Base-by-base conservation (phyloP, 2,329 filamentous ascomycete species). In the Aureobasidium sp. region DNA sequence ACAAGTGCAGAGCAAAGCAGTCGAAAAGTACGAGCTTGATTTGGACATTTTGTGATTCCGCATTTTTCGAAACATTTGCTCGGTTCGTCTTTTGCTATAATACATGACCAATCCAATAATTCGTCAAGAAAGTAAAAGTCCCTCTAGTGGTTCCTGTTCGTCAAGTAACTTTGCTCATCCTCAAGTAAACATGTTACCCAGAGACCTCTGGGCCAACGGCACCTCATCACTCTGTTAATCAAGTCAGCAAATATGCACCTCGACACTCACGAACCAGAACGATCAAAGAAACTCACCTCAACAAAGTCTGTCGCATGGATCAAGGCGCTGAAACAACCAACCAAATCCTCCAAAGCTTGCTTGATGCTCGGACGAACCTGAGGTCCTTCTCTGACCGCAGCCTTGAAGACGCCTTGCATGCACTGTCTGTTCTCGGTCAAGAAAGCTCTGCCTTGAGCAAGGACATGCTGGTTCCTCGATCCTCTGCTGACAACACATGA, bases 351-450 rank as follows among this genome's bases (percentile, higher is more conserved):
- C 41, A 96, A 78, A 65, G 84, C 83, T 62, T 86, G 79, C 58
- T 85, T 85, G 57, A 37, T 51, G 36, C 44, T 51, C 5, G 44
- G 34, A 2, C 44, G 44, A 15, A 49, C 15, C 17, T 60, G 29
- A 1, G 34, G 55, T 15, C 0, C 90, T 90, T 68, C 89, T 90
- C 67, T 91, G 83, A 61, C 27, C 14, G 55, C 64, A 27, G 59
- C 62, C 78, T 99, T 99, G 70, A 99, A 89, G 22, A 96, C 87
- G 49, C 91, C 89, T 66, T 94, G 85, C 69, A 97, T 90, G 62
- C 92, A 85, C 73, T 87, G 85, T 65, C 93, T 83, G 73, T 96
- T 91, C 66, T 94, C 88, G 6, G 83, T 82, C 64, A 99, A 78
- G 76, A 99, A 99, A 39, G 81, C 81, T 62, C 89, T 84, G 0